Evolutionary conservation across 306 rosid genomes (phyloP), one percentile per base, ranked within the genome.

Genomic region (Sechiopsis laciniata): DNA sequence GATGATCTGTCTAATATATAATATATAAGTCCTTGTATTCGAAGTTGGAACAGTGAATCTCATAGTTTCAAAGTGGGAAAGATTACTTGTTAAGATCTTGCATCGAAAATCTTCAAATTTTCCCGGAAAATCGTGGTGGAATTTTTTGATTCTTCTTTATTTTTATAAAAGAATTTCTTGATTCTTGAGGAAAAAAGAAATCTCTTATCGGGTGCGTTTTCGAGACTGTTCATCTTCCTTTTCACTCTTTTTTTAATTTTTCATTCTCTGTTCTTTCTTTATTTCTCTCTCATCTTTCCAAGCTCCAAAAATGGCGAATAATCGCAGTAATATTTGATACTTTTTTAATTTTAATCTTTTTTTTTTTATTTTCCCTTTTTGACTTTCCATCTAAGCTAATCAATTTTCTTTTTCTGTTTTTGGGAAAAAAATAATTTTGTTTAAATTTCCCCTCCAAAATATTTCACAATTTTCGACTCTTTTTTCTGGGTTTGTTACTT

Each of bases 31-130:
- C 15, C 11, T n/a, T 63, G 70, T 5, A 17, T 64, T 21, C 15
- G 21, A 68, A 68, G 37, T 21, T 69, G 22, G 42, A 69, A 69
- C 73, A 50, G 58, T 69, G 73, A 50, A 69, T 50, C 73, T 50
- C 50, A 10, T 14, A 42, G 55, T 46, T 68, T 68, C 51, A 37
- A 40, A 60, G 16, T 63, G 52, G 71, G 69, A 76, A 65, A 72
- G 58, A 45, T 82, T 78, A 64, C 73, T 82, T 82, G 77, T 80
- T 74, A 68, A 83, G 85, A 82, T 78, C 83, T 19, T 50, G 79
- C 82, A 64, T 83, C 77, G 65, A 72, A 73, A 78, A 76, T 21
- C 88, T 5, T 65, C 83, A 73, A 62, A 72, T 63, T 82, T 82
- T 74, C 60, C 74, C 70, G 76, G 82, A 76, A 81, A 81, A 72